Percentiles rank a stretch among this genome's conserved stretches.
Evolutionary conservation across 2,329 filamentous ascomycete species (phyloP).

Genomic region (Aspergillus fumigatiaffinis): DNA sequence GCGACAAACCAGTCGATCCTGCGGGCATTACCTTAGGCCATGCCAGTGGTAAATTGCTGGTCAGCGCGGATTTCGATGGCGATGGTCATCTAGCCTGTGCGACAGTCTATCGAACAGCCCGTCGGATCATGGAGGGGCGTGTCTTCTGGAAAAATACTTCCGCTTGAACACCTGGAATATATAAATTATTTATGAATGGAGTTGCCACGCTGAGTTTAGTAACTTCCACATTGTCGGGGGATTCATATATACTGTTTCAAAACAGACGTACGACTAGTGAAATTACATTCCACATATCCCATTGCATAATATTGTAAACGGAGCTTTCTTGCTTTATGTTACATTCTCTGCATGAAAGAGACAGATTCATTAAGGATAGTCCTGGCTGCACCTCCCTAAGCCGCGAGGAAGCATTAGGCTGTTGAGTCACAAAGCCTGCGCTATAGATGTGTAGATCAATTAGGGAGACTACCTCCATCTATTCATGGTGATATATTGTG

Average conservation of each 20-base stretch:
- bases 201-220: not conserved
- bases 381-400: no score
- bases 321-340: not conserved
- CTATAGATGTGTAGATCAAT: no score
- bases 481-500: no score
- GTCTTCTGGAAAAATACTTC: conserved; percentile 38
- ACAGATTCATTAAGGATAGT: no score
- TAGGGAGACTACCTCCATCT: no score
- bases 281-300: not conserved
- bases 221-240: not conserved
- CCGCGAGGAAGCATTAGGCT: no score
- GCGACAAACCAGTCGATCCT: conserved; percentile 20
- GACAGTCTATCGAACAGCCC: conserved; percentile 47
- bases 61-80: conserved; percentile 39
- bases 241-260: not conserved
- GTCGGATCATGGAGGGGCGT: conserved; percentile 46
- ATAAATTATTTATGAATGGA: not conserved
- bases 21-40: conserved; percentile 43
- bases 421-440: no score
- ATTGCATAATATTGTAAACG: not conserved
- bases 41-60: conserved; percentile 45
- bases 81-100: conserved; percentile 34
- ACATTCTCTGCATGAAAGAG: no score
- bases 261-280: not conserved
- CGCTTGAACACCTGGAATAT: not conserved